Evolutionary conservation across 2,329 filamentous ascomycete genomes (phyloP).

Genomic region (Cladosporium cucumerinum): DNA sequence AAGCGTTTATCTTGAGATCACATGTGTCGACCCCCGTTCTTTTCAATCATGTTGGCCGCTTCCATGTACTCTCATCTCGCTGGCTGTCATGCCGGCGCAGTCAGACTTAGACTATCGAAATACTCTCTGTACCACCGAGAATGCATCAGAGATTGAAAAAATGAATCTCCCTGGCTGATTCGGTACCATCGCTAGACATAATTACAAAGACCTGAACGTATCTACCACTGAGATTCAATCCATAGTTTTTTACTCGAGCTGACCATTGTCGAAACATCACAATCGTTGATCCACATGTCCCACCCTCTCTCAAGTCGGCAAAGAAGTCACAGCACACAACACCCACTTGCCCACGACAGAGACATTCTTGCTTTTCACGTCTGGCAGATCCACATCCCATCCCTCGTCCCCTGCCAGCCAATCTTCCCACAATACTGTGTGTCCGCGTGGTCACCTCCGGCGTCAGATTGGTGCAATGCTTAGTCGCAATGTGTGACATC

Average conservation of each 20-base stretch:
- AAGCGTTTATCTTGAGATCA: not conserved
- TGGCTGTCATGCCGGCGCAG: not conserved
- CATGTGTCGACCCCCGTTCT: not conserved
- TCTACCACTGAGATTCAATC: not conserved
- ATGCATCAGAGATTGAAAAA: not conserved
- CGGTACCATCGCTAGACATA: not conserved
- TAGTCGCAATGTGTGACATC: slow-evolving; percentile 38
- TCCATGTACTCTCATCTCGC: not conserved
- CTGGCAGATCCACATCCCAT: slow-evolving; percentile 39
- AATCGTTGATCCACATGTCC: not conserved
- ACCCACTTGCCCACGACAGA: not conserved
- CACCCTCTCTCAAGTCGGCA: not conserved
- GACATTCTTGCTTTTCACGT: not conserved
- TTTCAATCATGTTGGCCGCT: not conserved
- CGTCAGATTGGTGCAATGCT: slow-evolving; percentile 35
- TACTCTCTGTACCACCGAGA: not conserved
- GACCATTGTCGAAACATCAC: not conserved
- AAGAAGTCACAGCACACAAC: slow-evolving; percentile 9
- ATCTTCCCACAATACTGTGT: slow-evolving; percentile 37
- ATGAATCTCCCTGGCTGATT: not conserved
- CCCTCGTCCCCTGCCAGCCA: slow-evolving; percentile 23
- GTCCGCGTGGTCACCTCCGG: slow-evolving; percentile 30
- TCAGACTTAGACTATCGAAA: not conserved
- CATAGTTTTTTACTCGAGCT: not conserved
- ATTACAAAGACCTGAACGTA: not conserved